Evolutionary conservation across 2,329 filamentous ascomycete genomes (phyloP), one percentile per base, ranked within the genome.

Genomic region (Colletotrichum tofieldiae): DNA sequence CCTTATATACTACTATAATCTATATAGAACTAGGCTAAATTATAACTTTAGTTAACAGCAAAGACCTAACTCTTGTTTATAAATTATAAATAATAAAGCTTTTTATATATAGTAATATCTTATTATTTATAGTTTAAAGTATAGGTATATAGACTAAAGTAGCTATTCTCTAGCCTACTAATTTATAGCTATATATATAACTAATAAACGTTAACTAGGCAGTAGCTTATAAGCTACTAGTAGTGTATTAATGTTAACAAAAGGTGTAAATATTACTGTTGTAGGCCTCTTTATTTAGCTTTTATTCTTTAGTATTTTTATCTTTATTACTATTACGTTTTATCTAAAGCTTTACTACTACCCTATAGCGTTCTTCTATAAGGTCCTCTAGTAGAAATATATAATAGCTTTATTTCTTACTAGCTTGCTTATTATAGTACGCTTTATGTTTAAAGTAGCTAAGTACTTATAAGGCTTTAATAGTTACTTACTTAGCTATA

Each of bases 281-380:
- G 85, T 76, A 2, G 89, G 89, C 3, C 79, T 91, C 3, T 78
- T 86, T 23, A 79, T 90, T 18, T 89, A 91, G 75, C 83, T 91
- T 20, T 45, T 88, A 20, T 84, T 88, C 71, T 90, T 91, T 67
- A 81, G 82, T 3, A 81, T 89, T 66, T 91, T 91, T 75, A 80
- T 89, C 51, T 56, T 85, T 1, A 82, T 85, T 1, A 83, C 86
- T 0, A 75, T 83, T 3, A 74, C 86, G 1, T 89, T 89, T 77
- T 85, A 89, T 71, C 56, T 74, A 3, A 75, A 78, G 26, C 76
- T 80, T 62, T 66, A 56, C 16, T 56, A 63, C 29, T 65, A 70
- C 29, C 77, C 75, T 0, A 81, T 76, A 0, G 39, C 39, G 3
- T 18, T 1, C 26, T 75, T 75, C 0, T 55, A 66, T 8, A 74